Evolutionary conservation across 768 basidiomycete species (phyloP).

Genomic region (Glaciozyma antarctica): DNA sequence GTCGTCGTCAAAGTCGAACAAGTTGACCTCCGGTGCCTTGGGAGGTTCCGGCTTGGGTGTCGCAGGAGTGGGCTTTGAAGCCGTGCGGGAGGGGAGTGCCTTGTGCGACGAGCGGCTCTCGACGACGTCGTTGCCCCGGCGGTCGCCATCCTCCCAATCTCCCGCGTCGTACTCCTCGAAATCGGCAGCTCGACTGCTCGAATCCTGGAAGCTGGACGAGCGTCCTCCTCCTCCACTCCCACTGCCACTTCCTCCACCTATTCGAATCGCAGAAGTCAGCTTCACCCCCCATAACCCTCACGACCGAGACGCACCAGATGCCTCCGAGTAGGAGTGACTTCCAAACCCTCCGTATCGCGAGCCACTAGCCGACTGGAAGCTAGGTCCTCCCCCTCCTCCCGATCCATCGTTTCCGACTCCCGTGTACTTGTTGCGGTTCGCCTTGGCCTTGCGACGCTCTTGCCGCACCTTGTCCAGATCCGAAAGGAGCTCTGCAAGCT

Average conservation of each 20-base stretch:
- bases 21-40: constrained; percentile 54
- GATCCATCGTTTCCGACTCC: constrained; percentile 68
- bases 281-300: constrained; percentile 30
- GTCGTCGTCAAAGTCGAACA: constrained; percentile 72
- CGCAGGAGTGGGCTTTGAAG: constrained; percentile 9
- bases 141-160: constrained; percentile 59
- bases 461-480: constrained; percentile 82
- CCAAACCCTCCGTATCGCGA: constrained; percentile 62
- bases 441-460: constrained; percentile 86
- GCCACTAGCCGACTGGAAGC: constrained; percentile 52
- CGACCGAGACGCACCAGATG: constrained; percentile 34
- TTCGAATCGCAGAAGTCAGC: background rate
- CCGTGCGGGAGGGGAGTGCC: constrained; percentile 38
- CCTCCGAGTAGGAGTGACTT: constrained; percentile 44
- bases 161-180: constrained; percentile 97
- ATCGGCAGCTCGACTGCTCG: constrained; percentile 41
- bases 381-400: constrained; percentile 39
- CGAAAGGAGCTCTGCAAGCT: constrained; percentile 79
- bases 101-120: constrained; percentile 39
- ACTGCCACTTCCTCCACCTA: constrained; percentile 43
- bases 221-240: constrained; percentile 48
- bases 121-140: background rate
- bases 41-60: constrained; percentile 38
- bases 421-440: constrained; percentile 77
- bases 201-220: constrained; percentile 29